These are phyloP conservation scores for Cutaneotrichosporon sp. DNA, from an alignment of 1,284 basidiomycete species.

Conservation along the genomic window DNA sequence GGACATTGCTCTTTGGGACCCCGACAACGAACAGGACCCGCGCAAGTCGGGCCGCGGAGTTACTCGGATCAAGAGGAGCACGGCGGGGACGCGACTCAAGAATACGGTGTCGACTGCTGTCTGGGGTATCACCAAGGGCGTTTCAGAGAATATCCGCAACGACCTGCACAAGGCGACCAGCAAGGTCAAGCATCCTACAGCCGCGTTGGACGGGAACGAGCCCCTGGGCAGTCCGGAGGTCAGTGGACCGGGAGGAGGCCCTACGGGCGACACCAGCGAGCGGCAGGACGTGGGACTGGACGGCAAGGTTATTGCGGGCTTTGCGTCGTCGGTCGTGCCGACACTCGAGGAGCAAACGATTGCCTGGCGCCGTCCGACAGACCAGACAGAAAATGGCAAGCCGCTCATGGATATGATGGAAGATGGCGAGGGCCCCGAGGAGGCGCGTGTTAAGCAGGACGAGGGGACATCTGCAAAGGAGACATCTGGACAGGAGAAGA, in stretches of 20 bases:
- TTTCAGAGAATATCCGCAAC: conserved; percentile 42
- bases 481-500: too few species aligned
- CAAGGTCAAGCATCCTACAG: conserved; percentile 48
- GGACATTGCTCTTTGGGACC: conserved; percentile 68
- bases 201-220: conserved; percentile 40
- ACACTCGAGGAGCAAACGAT: conserved; percentile 67
- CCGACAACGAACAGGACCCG: conserved; percentile 65
- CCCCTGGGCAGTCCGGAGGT: conserved; percentile 17
- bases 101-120: conserved; percentile 34
- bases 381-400: conserved; percentile 44
- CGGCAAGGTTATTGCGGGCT: conserved; percentile 52
- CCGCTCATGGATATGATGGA: conserved; percentile 34
- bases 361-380: conserved; percentile 47
- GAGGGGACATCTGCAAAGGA: too few species aligned
- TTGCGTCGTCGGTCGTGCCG: conserved; percentile 63
- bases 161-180: conserved; percentile 50
- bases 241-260: neutral
- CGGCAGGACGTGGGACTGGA: conserved; percentile 56
- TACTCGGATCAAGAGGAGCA: conserved; percentile 43
- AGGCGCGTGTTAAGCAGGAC: conserved; percentile 28
- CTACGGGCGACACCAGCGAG: conserved; percentile 49
- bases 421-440: conserved; percentile 12
- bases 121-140: conserved; percentile 38
- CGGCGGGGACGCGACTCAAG: conserved; percentile 32
- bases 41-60: conserved; percentile 29